Percentiles rank a stretch among this genome's conserved stretches.
These are phyloP conservation scores for Mycena sanguinolenta DNA, from an alignment of 768 basidiomycete species.

Conservation along the genomic window DNA sequence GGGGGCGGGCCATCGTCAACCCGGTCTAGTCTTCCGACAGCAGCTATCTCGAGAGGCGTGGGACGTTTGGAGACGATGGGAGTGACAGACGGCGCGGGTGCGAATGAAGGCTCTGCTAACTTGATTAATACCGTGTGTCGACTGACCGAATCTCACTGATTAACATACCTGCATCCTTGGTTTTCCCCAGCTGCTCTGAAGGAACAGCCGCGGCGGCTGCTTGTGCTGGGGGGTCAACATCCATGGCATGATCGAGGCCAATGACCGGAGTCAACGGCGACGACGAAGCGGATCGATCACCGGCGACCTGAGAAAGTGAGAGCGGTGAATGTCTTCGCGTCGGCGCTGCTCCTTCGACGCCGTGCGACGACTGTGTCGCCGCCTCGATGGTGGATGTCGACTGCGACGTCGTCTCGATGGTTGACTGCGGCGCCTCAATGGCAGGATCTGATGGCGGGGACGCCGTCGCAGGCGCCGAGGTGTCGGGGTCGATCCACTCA, in stretches of 20 bases:
- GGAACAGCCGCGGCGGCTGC: neutral
- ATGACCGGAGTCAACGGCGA: slow-evolving; percentile 29
- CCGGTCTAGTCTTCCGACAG: neutral
- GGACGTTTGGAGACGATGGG: neutral
- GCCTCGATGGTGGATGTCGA: no score
- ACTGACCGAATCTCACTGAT: neutral
- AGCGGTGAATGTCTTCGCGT: slow-evolving; percentile 22
- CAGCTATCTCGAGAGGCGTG: neutral
- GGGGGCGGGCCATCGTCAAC: neutral
- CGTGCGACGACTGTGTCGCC: neutral
- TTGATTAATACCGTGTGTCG: neutral
- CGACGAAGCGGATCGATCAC: slow-evolving; percentile 16
- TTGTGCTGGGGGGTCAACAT: slow-evolving; percentile 20
- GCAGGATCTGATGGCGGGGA: neutral
- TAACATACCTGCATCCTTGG: slow-evolving; percentile 2
- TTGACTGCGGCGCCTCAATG: neutral
- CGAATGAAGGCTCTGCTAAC: neutral
- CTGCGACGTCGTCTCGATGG: neutral
- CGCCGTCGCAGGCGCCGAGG: neutral
- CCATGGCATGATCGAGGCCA: slow-evolving; percentile 18
- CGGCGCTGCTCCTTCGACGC: neutral
- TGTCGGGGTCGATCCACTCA: slow-evolving; percentile 30
- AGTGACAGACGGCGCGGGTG: neutral
- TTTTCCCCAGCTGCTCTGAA: neutral
- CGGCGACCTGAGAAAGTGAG: slow-evolving; percentile 25